phyloP scores from a whole-genome alignment of 805 yeast genomes.

The Myxozyma geophila region DNA sequence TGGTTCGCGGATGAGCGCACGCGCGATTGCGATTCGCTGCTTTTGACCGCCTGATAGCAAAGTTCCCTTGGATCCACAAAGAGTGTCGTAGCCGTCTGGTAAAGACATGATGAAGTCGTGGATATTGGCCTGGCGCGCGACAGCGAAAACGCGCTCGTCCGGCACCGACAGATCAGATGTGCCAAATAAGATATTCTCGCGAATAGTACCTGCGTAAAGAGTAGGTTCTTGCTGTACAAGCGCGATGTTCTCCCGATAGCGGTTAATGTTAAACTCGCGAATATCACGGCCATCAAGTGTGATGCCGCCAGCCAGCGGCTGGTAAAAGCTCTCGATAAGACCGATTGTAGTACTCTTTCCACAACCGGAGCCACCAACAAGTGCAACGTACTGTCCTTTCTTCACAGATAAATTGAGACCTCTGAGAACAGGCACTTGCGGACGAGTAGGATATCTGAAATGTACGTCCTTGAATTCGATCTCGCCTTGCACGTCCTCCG shows the following conservation, averaged over 20 bases:
- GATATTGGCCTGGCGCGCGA: slow-evolving; percentile 57
- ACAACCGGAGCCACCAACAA: slow-evolving; percentile 71
- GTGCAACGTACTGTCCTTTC: slow-evolving; percentile 59
- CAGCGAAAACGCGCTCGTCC: slow-evolving; percentile 55
- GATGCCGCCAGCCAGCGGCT: slow-evolving; percentile 55
- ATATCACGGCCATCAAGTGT: slow-evolving; percentile 59
- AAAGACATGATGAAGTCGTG: slow-evolving; percentile 61
- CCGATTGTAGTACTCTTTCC: slow-evolving; percentile 68
- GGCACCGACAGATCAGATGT: slow-evolving; percentile 42
- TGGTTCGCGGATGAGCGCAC: slow-evolving; percentile 63
- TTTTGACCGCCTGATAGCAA: slow-evolving; percentile 68
- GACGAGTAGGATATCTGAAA: slow-evolving; percentile 44
- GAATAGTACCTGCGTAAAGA: slow-evolving; percentile 58
- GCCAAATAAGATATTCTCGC: slow-evolving; percentile 62
- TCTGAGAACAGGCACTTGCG: slow-evolving; percentile 51
- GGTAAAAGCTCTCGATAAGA: slow-evolving; percentile 57
- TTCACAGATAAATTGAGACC: slow-evolving; percentile 56
- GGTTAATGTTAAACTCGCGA: slow-evolving; percentile 53
- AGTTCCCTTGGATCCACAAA: slow-evolving; percentile 54
- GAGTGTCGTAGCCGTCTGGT: slow-evolving; percentile 65
- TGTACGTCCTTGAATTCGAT: slow-evolving; percentile 54
- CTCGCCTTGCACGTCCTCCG: slow-evolving; percentile 49
- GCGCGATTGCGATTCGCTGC: slow-evolving; percentile 65
- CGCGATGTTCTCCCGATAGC: slow-evolving; percentile 58
- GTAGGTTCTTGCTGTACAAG: slow-evolving; percentile 69